phyloP scores from a whole-genome alignment of 768 basidiomycete species.

The Termitomyces sp. region DNA sequence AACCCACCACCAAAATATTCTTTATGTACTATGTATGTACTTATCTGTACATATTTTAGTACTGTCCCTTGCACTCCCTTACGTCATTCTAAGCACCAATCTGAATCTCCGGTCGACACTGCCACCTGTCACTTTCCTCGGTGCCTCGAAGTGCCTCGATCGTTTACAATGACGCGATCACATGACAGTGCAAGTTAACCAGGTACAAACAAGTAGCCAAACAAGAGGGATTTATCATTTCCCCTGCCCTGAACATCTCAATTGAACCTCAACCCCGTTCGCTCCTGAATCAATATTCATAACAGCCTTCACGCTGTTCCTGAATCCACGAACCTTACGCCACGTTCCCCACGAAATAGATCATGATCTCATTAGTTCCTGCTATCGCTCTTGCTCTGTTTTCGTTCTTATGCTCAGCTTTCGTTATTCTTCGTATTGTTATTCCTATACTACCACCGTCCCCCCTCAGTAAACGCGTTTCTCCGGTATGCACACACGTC shows the following conservation, averaged over 20 bases:
- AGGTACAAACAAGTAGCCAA: constrained; percentile 30
- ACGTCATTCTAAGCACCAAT: too few species aligned
- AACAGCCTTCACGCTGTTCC: neutral
- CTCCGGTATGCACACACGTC: constrained; percentile 49
- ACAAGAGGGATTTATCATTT: constrained; percentile 19
- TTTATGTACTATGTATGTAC: too few species aligned
- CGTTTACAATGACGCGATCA: neutral
- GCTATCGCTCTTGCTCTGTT: constrained; percentile 64
- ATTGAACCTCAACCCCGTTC: constrained; percentile 17
- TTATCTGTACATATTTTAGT: too few species aligned
- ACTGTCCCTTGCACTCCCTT: too few species aligned
- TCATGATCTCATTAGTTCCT: constrained; percentile 67
- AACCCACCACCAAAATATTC: too few species aligned
- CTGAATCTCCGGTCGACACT: neutral
- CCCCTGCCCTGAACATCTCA: too few species aligned
- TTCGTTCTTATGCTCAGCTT: constrained; percentile 71
- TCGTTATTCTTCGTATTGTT: constrained; percentile 72
- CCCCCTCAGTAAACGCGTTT: constrained; percentile 69
- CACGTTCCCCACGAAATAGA: constrained; percentile 2
- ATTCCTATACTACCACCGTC: constrained; percentile 73
- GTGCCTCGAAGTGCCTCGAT: neutral
- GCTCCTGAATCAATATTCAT: constrained; percentile 10
- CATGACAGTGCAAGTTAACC: constrained; percentile 5
- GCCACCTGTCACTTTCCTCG: neutral
- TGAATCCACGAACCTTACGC: neutral